Base-by-base conservation (phyloP, 139 green algal genomes). In the Chlamydomonas applanata region DNA sequence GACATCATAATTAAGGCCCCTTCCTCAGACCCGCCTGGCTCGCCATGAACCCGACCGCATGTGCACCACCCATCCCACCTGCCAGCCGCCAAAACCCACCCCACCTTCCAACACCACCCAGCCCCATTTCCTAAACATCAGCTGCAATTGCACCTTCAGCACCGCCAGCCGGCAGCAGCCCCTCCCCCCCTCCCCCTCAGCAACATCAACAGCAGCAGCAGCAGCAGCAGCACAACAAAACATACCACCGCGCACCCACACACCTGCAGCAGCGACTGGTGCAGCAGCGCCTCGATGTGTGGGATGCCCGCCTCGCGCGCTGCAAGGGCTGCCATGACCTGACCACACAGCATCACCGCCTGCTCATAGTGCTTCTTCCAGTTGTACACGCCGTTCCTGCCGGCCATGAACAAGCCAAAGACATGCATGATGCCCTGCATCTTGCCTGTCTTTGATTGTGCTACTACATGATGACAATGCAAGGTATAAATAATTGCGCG, bases 301-400 rank as follows among this genome's bases (percentile, higher is more conserved):
- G 80, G 80, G 0, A 85, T 72, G 59, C 75, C 75, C 30, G 75
- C 80, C 52, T 85, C 80, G 30, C 80, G 32, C 3, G 80, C 80
- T 35, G 75, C 80, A 33, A 85, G 75, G 25, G 80, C 75, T 52
- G 79, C 79, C 59, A 82, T 82, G 53, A 74, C 77, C 68, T 79
- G 74, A 14, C 49, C 69, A n/a, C 65, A 74, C 66, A 85, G 67
- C 49, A 49, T 71, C 34, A 85, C 80, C 4, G 80, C 80, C 57
- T 77, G 60, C 59, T 85, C 79, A 57, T 85, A 85, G 29, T 64
- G 46, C 64, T 81, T 85, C 22, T 74, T 74, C 79, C 79, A 85
- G 11, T 76, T 85, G 70, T 68, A 79, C 20, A 85, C 73, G 9
- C 79, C 79, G 35, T 77, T 53, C 3, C n/a, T n/a, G n/a, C n/a